Base-by-base conservation (phyloP, 768 basidiomycete species). In the Baorangia bicolor region DNA sequence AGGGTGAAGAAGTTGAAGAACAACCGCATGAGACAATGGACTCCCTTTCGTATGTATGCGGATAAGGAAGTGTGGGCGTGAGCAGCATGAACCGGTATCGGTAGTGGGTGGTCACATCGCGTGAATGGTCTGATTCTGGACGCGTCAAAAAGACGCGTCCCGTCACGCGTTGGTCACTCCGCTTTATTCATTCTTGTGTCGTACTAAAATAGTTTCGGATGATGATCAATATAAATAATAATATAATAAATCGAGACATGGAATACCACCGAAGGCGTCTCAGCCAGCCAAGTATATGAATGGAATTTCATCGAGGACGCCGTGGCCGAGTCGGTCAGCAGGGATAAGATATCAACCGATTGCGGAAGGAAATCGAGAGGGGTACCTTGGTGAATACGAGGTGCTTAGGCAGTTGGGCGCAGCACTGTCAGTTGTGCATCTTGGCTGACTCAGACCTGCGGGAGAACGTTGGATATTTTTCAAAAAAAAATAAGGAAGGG, bases 1-100 rank as follows among this genome's bases (percentile, higher is more conserved):
- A 62, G 48, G 28, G 53, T 21, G 43, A 56, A 66, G 56, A 60
- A 59, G n/a, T 1, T 51, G 49, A 44, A 28, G 49, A 55, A 55
- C 38, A 55, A 39, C 64, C 44, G 63, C 51, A 64, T 58, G 63
- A 62, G 66, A 62, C 66, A 68, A 66, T 55, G 64, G 54, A 51
- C 55, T 49, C 53, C 58, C 49, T 28, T 55, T 66, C 51, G 51
- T 41, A 61, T 46, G 49, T 38, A 48, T 41, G 51, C 64, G 57
- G 53, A 64, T 58, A 64, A 66, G 51, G 56, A 54, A 60, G 56
- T 39, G 51, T 63, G 59, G 47, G 39, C 41, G 44, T 46, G 61
- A 51, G 33, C 27, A 53, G 42, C 18, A 27, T 23, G 39, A 49
- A 4, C 58, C 53, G 53, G 63, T 44, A 49, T 59, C 53, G 49